Base-by-base conservation (phyloP, 2,329 filamentous ascomycete species). In the Zopfia rhizophila region DNA sequence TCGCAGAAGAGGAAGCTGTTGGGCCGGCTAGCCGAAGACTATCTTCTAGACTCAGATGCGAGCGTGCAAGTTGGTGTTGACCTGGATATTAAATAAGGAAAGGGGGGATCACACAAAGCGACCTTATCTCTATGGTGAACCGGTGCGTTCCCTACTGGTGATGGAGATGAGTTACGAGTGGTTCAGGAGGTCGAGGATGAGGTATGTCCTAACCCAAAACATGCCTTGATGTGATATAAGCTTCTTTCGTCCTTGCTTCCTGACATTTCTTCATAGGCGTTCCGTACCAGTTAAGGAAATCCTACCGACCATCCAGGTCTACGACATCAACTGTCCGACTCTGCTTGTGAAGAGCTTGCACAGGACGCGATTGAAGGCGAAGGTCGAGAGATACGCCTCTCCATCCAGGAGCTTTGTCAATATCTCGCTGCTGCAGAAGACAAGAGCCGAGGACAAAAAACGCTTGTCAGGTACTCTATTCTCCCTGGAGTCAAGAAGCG, bases 201-300 rank as follows among this genome's bases (percentile, higher is more conserved):
- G 44, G 48, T 54, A 48, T n/a, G n/a, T 21, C 18, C 14, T 30
- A 27, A 27, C n/a, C n/a, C n/a, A n/a, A n/a, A n/a, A n/a, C n/a
- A n/a, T n/a, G n/a, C n/a, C n/a, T n/a, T n/a, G n/a, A n/a, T n/a
- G n/a, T n/a, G n/a, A n/a, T n/a, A n/a, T n/a, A n/a, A n/a, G n/a
- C n/a, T n/a, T n/a, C n/a, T n/a, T n/a, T n/a, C n/a, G n/a, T 31
- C 25, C 12, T 23, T 38, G 24, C 33, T 36, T 18, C 17, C 48
- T 55, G 19, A 52, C 27, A 38, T 54, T 46, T 19, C 18, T 23
- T 22, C 23, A n/a, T 45, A 60, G 61, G 45, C 50, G 28, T 65
- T 68, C 48, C 65, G 65, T 29, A 48, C 65, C 24, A 38, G 51
- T 3, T 4, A 58, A 32, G 56, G 56, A 23, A 51, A 56, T 31